Evolutionary conservation across 345 rosid species (phyloP).

Genomic region (Ceriops tagal): DNA sequence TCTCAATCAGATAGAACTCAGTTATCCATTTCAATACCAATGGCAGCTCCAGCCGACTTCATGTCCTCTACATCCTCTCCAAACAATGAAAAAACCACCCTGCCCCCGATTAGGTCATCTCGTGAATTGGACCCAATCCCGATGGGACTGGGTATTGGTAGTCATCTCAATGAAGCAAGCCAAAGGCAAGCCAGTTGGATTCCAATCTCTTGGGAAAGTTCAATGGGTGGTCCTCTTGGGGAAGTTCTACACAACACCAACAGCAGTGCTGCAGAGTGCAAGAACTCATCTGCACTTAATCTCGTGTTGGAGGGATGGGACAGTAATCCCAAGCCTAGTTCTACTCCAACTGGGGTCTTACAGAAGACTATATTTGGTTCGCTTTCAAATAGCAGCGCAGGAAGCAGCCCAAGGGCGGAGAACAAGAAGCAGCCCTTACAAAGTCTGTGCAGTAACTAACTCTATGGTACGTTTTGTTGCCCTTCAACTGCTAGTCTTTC

Average conservation of each 20-base stretch:
- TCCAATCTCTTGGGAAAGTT: constrained; percentile 55
- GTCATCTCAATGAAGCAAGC: constrained; percentile 28
- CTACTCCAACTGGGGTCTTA: constrained; percentile 79
- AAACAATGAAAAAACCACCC: constrained; percentile 34
- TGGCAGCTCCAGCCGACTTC: constrained; percentile 40
- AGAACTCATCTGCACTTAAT: constrained; percentile 44
- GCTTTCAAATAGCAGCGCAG: constrained; percentile 77
- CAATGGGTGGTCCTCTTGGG: constrained; percentile 73
- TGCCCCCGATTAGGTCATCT: constrained; percentile 47
- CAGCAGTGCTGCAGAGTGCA: constrained; percentile 34
- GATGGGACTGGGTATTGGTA: constrained; percentile 53
- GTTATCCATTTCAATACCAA: constrained; percentile 56
- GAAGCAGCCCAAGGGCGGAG: constrained; percentile 65
- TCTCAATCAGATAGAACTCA: constrained; percentile 51
- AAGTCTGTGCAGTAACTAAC: constrained; percentile 29
- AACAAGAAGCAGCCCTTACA: constrained; percentile 36
- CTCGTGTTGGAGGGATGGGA: constrained; percentile 57
- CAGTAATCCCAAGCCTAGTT: constrained; percentile 41
- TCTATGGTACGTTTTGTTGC: constrained; percentile 27
- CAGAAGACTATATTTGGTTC: constrained; percentile 66
- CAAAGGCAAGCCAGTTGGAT: constrained; percentile 51
- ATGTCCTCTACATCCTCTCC: constrained; percentile 53
- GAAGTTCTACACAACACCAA: constrained; percentile 55
- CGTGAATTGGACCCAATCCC: constrained; percentile 42
- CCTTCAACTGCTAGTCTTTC: constrained; percentile 10